Evolutionary conservation across 2,329 filamentous ascomycete species (phyloP).

Genomic region (Neonectria sp.): DNA sequence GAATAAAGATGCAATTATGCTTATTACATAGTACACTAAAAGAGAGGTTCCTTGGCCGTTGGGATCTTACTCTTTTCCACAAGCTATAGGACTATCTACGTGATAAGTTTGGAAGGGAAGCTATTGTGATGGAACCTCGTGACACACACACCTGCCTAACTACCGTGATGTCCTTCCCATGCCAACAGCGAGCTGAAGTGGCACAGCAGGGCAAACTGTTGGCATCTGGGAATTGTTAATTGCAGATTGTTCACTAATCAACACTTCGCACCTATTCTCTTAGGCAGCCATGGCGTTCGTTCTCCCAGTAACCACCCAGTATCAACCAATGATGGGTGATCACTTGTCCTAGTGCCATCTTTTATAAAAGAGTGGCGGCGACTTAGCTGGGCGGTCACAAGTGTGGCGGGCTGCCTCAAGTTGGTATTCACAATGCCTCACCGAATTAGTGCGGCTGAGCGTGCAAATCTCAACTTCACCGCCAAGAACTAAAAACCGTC

Average conservation of each 20-base stretch:
- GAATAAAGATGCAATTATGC: neutral
- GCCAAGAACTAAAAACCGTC: neutral
- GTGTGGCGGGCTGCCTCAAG: constrained; percentile 16
- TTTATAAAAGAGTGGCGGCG: neutral
- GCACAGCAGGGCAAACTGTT: neutral
- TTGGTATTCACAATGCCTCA: constrained; percentile 21
- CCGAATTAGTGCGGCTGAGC: constrained; percentile 3
- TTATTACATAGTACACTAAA: neutral
- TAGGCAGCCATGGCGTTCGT: neutral
- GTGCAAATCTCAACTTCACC: neutral
- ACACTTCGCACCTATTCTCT: neutral
- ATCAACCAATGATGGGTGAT: too few relatives aligned
- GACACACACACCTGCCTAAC: neutral
- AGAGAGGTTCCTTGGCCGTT: neutral
- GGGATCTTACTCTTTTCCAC: neutral
- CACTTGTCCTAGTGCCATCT: neutral
- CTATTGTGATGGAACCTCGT: neutral
- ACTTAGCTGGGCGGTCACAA: neutral
- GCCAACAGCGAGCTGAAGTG: neutral
- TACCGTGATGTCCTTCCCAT: neutral
- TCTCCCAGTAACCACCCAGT: neutral
- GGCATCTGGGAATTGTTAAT: neutral
- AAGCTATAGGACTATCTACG: neutral
- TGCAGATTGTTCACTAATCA: neutral
- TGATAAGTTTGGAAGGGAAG: neutral